A percentile compares a stretch with the other conserved stretches of the same genome.
These are phyloP conservation scores for Haplosporangium sp. DNA, from an alignment of 371 early-diverging fungal species.

Conservation along the genomic window DNA sequence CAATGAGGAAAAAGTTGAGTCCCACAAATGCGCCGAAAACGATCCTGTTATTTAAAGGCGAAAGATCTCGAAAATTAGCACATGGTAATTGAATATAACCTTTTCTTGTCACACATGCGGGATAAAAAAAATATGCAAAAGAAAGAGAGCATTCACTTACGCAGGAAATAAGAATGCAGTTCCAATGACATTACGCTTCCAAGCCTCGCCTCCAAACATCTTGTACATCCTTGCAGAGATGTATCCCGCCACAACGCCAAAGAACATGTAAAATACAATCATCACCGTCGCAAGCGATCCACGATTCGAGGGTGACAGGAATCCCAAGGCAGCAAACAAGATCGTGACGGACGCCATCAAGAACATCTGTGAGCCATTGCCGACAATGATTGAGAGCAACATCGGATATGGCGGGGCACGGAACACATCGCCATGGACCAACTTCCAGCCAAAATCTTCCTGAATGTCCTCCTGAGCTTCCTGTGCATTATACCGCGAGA, in stretches of 20 bases:
- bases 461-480: slow-evolving; percentile 85
- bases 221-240: slow-evolving; percentile 92
- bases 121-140: background rate
- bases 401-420: slow-evolving; percentile 83
- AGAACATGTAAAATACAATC: slow-evolving; percentile 90
- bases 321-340: slow-evolving; percentile 94
- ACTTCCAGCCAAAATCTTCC: slow-evolving; percentile 94
- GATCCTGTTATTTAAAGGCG: slow-evolving; percentile 44
- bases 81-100: background rate
- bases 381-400: slow-evolving; percentile 88
- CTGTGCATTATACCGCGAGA: slow-evolving; percentile 85
- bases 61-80: background rate
- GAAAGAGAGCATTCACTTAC: slow-evolving; percentile 45
- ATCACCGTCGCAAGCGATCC: slow-evolving; percentile 92
- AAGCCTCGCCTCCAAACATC: slow-evolving; percentile 91
- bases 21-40: slow-evolving; percentile 77
- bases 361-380: slow-evolving; percentile 92
- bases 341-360: slow-evolving; percentile 85
- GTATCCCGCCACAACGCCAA: slow-evolving; percentile 89
- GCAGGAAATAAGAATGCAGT: slow-evolving; percentile 91
- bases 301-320: slow-evolving; percentile 95
- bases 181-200: slow-evolving; percentile 83
- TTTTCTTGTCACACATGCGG: background rate
- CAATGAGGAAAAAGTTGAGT: slow-evolving; percentile 92
- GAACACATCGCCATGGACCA: slow-evolving; percentile 95